These are phyloP conservation scores for Limonium bicolor DNA, from an alignment of 148 eudicot species.

Conservation along the genomic window DNA sequence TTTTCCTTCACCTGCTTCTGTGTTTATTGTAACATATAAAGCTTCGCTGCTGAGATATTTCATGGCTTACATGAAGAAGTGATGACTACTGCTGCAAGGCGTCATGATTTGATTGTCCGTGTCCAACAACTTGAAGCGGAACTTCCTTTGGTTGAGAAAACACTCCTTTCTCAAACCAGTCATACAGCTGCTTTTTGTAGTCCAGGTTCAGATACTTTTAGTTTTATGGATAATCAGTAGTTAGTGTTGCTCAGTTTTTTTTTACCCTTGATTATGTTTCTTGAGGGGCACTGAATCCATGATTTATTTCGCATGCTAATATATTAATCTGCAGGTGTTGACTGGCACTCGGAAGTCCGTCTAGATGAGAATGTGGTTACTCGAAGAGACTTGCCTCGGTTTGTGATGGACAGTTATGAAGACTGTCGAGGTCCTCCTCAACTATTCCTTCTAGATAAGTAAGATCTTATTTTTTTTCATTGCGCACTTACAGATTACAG, in stretches of 20 bases:
- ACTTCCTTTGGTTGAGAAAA: conserved; percentile 66
- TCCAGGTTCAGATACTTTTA: conserved; percentile 28
- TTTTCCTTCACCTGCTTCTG: not conserved
- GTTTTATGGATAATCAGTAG: not conserved
- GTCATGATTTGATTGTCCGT: conserved; percentile 65
- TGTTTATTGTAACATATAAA: conserved; percentile 18
- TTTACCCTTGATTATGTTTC: not conserved
- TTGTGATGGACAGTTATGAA: conserved; percentile 93
- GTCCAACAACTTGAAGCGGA: conserved; percentile 89
- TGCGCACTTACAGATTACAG: no score
- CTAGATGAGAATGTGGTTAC: conserved; percentile 59
- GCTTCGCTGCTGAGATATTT: conserved; percentile 98
- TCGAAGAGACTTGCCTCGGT: conserved; percentile 74
- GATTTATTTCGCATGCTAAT: not conserved
- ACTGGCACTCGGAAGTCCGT: conserved; percentile 72
- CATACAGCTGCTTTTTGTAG: conserved; percentile 60
- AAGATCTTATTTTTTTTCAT: conserved; percentile 10
- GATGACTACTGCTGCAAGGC: conserved; percentile 79
- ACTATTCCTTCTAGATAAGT: conserved; percentile 92
- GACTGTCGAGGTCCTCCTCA: conserved; percentile 97
- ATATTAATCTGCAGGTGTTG: conserved; percentile 58
- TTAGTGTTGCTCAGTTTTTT: not conserved
- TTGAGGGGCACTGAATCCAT: not conserved
- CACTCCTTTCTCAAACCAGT: conserved; percentile 67
- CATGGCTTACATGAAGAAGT: conserved; percentile 93